A percentile compares a stretch with the other conserved stretches of the same genome.
These are phyloP conservation scores for Diaporthe eres DNA, from an alignment of 2,329 filamentous ascomycete genomes.

Conservation along the genomic window DNA sequence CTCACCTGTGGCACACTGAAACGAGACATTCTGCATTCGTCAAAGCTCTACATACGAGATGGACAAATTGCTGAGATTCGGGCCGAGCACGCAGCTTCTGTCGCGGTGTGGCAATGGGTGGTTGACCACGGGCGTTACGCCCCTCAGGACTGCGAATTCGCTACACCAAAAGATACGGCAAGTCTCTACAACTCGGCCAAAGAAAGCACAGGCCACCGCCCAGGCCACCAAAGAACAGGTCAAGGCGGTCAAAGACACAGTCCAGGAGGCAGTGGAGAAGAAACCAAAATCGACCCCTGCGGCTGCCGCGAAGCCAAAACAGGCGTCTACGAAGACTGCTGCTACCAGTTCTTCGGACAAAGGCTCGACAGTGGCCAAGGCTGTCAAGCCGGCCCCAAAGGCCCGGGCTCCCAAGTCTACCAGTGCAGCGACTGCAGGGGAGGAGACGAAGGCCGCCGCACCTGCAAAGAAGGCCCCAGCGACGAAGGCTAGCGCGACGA, in stretches of 20 bases:
- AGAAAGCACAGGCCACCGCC: constrained; percentile 30
- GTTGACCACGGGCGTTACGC: constrained; percentile 24
- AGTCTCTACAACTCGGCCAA: constrained; percentile 39
- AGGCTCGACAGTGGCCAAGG: neutral
- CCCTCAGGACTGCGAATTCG: neutral
- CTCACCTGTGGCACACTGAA: neutral
- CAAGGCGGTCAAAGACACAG: neutral
- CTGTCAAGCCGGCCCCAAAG: constrained; percentile 13
- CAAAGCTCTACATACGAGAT: neutral
- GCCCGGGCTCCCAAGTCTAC: neutral
- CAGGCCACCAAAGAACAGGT: constrained; percentile 32
- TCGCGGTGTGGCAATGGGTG: constrained; percentile 30
- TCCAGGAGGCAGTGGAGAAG: constrained; percentile 17
- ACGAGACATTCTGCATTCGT: neutral
- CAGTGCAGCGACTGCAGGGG: neutral
- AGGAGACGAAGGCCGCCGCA: neutral
- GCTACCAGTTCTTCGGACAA: neutral
- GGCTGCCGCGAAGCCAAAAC: constrained; percentile 22
- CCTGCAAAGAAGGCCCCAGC: neutral
- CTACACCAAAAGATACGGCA: constrained; percentile 29
- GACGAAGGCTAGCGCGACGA: neutral
- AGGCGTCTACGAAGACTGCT: constrained; percentile 23
- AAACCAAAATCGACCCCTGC: constrained; percentile 9
- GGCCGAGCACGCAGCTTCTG: constrained; percentile 29
- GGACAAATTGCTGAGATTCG: constrained; percentile 35